A percentile compares a stretch with the other conserved stretches of the same genome.
These are phyloP conservation scores for Suhomyces xylopsoci DNA, from an alignment of 805 yeast species.

Conservation along the genomic window DNA sequence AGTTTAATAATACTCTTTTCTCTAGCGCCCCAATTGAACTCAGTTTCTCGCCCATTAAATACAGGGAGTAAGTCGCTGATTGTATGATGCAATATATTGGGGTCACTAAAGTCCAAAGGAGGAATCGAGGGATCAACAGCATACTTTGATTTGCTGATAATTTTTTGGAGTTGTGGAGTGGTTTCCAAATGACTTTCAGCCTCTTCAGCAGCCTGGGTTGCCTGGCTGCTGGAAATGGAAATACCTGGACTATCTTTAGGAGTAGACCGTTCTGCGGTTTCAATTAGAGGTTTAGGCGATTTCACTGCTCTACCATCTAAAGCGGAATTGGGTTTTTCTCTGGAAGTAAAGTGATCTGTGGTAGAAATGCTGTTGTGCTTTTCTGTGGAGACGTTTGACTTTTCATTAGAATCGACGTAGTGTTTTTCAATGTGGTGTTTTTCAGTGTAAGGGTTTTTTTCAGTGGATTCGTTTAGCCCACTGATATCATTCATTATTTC, in stretches of 20 bases:
- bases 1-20: conserved; percentile 59
- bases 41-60: conserved; percentile 79
- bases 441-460: too few relatives aligned
- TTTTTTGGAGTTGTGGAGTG: conserved; percentile 9
- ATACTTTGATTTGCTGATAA: conserved; percentile 28
- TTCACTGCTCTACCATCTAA: neutral
- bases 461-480: neutral
- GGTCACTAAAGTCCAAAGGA: conserved; percentile 26
- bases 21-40: conserved; percentile 77
- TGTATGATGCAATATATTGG: conserved; percentile 16
- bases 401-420: too few relatives aligned
- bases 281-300: neutral
- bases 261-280: neutral
- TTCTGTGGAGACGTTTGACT: neutral
- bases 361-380: too few relatives aligned
- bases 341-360: neutral
- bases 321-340: neutral
- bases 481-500: conserved; percentile 4
- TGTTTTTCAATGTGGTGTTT: too few relatives aligned
- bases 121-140: conserved; percentile 36
- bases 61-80: conserved; percentile 19
- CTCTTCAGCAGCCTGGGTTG: neutral
- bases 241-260: neutral
- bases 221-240: neutral
- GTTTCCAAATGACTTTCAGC: neutral